Base-by-base conservation (phyloP, 2,329 filamentous ascomycete genomes). In the Juglanconis oblonga region DNA sequence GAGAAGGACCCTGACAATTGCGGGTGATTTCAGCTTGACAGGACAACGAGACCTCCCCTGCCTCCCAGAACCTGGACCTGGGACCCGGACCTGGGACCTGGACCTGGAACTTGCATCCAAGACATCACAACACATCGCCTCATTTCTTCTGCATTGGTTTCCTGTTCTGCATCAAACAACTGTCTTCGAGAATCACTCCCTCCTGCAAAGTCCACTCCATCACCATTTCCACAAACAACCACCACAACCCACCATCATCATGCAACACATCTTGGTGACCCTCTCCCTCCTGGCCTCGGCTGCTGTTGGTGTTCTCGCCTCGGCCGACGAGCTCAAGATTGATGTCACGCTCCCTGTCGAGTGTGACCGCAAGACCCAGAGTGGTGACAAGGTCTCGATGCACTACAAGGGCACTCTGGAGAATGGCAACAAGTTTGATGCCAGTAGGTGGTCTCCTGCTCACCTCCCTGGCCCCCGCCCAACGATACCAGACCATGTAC, bases 401-500 rank as follows among this genome's bases (percentile, higher is more conserved):
- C 92, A 97, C 80, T 97, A 98, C 81, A 84, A 84, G 58, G 94
- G 94, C 68, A 95, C 89, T 1, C 84, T 97, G 36, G 82, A 79
- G 55, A 85, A 87, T 65, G 94, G 92, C 69, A 80, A 84, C 63
- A 81, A 95, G 73, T 98, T 98, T 71, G 94, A 97, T 77, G 86
- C 91, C 64, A 87, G 84, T 83, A 71, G 58, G 79, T 77, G 44
- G 38, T 17, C 50, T 13, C 36, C 55, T 42, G 33, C 35, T 44
- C 4, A 31, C 32, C 24, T 6, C 38, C 32, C 4, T 29, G 31
- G 9, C 47, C 24, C 24, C 24, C 24, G 2, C 24, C 24, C 24
- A 24, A 24, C 24, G 2, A 24, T 24, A 24, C 24, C 24, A 24
- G 24, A 24, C 24, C 24, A 24, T 59, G n/a, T n/a, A 52, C 50